These are phyloP conservation scores for Cryoendolithus antarcticus DNA, from an alignment of 2,329 filamentous ascomycete species.

Conservation along the genomic window DNA sequence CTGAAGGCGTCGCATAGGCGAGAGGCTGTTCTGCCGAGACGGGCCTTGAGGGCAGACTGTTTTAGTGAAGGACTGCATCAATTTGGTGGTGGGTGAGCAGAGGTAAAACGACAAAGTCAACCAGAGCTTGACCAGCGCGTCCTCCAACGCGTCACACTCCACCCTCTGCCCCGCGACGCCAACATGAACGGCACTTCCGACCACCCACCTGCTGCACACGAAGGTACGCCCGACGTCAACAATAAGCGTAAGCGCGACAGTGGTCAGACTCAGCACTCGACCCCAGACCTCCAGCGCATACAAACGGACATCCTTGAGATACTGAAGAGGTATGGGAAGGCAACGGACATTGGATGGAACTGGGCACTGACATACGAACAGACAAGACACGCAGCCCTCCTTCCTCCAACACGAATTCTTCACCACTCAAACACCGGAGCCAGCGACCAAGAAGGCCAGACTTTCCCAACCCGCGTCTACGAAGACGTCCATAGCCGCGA, in stretches of 20 bases:
- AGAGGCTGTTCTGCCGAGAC: no score
- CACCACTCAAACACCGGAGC: slow-evolving; percentile 24
- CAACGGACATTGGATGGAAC: neutral
- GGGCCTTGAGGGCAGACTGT: no score
- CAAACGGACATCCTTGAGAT: slow-evolving; percentile 31
- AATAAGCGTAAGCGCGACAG: slow-evolving; percentile 36
- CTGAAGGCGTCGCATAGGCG: no score
- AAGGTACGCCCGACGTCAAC: slow-evolving; percentile 5
- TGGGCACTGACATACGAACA: slow-evolving; percentile 8
- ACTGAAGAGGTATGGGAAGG: slow-evolving; percentile 25
- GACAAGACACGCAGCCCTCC: slow-evolving; percentile 32
- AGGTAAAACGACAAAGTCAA: neutral
- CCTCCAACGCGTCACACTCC: neutral
- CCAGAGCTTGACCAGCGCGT: slow-evolving; percentile 1
- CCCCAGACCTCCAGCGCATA: slow-evolving; percentile 11
- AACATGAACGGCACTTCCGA: slow-evolving; percentile 11
- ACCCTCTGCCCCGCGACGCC: neutral
- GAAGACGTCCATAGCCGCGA: slow-evolving; percentile 26
- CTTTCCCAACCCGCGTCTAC: slow-evolving; percentile 22
- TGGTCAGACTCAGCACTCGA: slow-evolving; percentile 12
- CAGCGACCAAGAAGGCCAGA: slow-evolving; percentile 34
- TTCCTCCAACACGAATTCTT: slow-evolving; percentile 30
- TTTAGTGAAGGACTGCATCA: no score
- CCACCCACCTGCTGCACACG: slow-evolving; percentile 4
- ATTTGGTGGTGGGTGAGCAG: neutral